Conservation (phyloP, 495 filamentous ascomycete genomes). For the Xylaria castorea region DNA sequence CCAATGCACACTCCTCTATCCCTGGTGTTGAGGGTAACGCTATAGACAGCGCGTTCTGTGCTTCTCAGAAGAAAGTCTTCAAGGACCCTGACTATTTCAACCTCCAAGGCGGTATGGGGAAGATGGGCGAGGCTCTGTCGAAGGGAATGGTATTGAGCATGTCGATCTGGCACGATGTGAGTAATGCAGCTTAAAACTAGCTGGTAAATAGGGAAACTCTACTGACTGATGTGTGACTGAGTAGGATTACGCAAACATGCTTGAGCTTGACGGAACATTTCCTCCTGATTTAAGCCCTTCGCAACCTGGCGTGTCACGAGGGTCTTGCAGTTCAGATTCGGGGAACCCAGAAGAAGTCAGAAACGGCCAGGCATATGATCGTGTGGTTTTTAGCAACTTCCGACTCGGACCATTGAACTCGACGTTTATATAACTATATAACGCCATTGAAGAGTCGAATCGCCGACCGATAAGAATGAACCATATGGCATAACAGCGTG, state of each 20-base stretch:
- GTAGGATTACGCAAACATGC: neutral
- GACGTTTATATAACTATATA: neutral
- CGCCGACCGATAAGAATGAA: neutral
- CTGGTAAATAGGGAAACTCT: neutral
- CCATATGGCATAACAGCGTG: neutral
- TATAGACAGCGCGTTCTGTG: neutral
- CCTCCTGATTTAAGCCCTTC: neutral
- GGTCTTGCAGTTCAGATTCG: neutral
- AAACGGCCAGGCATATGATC: neutral
- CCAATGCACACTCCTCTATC: neutral
- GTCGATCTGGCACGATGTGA: constrained; percentile 3
- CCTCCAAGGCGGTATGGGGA: neutral
- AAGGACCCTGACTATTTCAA: neutral
- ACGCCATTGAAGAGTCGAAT: neutral
- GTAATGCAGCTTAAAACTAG: neutral
- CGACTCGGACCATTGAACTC: neutral
- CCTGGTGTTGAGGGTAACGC: neutral
- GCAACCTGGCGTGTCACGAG: neutral
- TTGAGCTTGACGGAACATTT: neutral
- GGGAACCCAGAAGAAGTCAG: neutral
- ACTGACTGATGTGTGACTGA: neutral
- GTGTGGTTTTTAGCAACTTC: neutral
- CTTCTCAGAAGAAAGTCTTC: neutral
- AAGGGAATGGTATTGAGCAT: constrained; percentile 1
- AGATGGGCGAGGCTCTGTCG: neutral